Evolutionary conservation across 1,284 basidiomycete species (phyloP).

Genomic region (Anthracocystis panici-leucophaei): DNA sequence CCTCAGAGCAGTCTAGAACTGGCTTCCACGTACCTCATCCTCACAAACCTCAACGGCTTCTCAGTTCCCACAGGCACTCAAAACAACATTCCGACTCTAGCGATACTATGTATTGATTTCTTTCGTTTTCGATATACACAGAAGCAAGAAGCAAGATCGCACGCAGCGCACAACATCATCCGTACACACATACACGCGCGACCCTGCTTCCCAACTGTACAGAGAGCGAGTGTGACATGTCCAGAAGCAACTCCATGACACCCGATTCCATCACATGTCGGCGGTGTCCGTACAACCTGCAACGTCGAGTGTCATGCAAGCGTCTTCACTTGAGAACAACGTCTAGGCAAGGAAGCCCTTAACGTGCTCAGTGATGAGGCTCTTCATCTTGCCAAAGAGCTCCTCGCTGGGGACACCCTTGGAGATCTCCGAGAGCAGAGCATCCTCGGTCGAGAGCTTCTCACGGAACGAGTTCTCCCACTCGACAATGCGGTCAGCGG

Average conservation of each 20-base stretch:
- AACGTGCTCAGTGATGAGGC: constrained; percentile 62
- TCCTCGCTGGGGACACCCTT: constrained; percentile 86
- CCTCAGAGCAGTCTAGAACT: no score
- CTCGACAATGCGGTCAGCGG: constrained; percentile 91
- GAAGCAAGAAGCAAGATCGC: not conserved
- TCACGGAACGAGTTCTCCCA: constrained; percentile 93
- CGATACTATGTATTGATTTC: constrained; percentile 51
- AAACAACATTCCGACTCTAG: constrained; percentile 16
- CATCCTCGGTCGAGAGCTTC: constrained; percentile 72
- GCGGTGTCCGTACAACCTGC: no score
- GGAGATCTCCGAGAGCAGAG: constrained; percentile 76
- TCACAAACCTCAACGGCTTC: not conserved
- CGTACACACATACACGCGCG: not conserved
- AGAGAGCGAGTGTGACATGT: not conserved
- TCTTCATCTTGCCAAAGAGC: constrained; percentile 81
- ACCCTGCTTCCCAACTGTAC: constrained; percentile 13
- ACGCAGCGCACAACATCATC: constrained; percentile 12
- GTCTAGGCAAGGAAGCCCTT: constrained; percentile 63
- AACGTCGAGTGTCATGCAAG: not conserved
- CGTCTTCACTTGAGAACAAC: not conserved
- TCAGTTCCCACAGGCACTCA: not conserved
- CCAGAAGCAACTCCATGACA: not conserved
- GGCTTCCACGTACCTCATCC: not conserved
- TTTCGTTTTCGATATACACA: constrained; percentile 42
- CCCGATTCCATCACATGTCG: not conserved